Evolutionary conservation across 2,329 filamentous ascomycete species (phyloP), one percentile per base, ranked within the genome.

Genomic region (Neurospora sp.): DNA sequence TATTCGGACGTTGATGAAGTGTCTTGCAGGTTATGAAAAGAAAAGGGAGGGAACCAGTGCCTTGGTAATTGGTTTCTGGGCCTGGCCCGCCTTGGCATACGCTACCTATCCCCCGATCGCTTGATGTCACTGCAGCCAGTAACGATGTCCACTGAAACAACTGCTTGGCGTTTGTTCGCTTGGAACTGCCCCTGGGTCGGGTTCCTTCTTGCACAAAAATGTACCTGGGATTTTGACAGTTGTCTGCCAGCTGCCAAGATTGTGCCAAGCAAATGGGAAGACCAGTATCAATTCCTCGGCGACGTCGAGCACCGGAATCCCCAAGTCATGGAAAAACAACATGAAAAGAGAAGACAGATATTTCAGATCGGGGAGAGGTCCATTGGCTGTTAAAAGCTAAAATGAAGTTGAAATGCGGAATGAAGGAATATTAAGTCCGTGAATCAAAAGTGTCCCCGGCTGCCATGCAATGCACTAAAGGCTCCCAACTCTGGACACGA

Each of bases 81-180:
- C 28, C 52, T 62, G 23, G 52, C 52, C 52, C 52, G 52, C 28
- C 52, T 62, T 62, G 52, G 52, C 52, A 62, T 36, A 62, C 52
- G 46, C 46, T 57, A 23, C 23, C 23, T 23, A 57, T 57, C 6
- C 46, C 46, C 46, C 46, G 46, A 33, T 33, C 23, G 12, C 11
- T 57, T 28, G 46, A 6, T 52, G 23, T 33, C 23, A 62, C 52
- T 62, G 28, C 23, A 33, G 23, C 12, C 33, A 62, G 23, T 23
- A 8, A 33, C 28, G 6, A 62, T 36, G 52, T 36, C 10, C 52
- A 62, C 23, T 33, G 23, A 62, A 57, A 57, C 46, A 57, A 17
- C 0, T 33, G 23, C 52, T 62, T 62, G 52, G 23, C 46, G 17
- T 57, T 28, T 28, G 19, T 57, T 57, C 23, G 46, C 23, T 19